Conservation (phyloP, 1,139 yeast genomes). For the Pichia sorboxylosa region DNA sequence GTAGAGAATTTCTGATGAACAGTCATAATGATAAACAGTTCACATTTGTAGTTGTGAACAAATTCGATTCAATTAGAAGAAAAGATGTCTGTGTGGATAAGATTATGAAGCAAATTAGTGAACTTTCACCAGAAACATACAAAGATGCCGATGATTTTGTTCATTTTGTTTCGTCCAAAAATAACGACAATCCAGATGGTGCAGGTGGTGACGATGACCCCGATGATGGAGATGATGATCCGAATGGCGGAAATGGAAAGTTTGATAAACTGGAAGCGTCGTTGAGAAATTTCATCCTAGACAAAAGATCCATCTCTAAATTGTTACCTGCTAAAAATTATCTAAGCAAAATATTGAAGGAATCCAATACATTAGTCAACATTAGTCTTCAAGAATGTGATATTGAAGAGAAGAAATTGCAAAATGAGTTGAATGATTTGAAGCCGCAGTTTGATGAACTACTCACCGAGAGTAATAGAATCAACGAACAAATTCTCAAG, state of each 20-base stretch:
- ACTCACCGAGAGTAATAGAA: constrained; percentile 38
- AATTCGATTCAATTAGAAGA: constrained; percentile 75
- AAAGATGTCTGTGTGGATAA: constrained; percentile 65
- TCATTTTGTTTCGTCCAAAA: constrained; percentile 76
- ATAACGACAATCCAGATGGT: constrained; percentile 27
- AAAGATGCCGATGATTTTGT: constrained; percentile 82
- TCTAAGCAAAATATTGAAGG: constrained; percentile 55
- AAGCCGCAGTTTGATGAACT: constrained; percentile 55
- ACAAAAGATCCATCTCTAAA: constrained; percentile 81
- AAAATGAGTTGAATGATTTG: constrained; percentile 39
- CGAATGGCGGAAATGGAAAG: constrained; percentile 24
- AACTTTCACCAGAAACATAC: constrained; percentile 80
- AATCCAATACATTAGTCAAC: constrained; percentile 47
- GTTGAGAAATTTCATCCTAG: constrained; percentile 73
- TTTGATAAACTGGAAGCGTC: constrained; percentile 81
- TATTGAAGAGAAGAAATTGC: constrained; percentile 30
- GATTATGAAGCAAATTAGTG: constrained; percentile 79
- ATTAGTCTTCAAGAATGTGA: constrained; percentile 48
- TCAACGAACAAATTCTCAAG: constrained; percentile 49
- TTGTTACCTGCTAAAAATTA: constrained; percentile 87
- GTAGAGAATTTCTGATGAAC: constrained; percentile 82
- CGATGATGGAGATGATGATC: constrained; percentile 21
- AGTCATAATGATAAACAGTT: constrained; percentile 89
- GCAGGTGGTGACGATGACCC: constrained; percentile 24
- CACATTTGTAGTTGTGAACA: constrained; percentile 87